These are phyloP conservation scores for Crithidia fasciculata DNA, from an alignment of 208 protist genomes.

Conservation along the genomic window DNA sequence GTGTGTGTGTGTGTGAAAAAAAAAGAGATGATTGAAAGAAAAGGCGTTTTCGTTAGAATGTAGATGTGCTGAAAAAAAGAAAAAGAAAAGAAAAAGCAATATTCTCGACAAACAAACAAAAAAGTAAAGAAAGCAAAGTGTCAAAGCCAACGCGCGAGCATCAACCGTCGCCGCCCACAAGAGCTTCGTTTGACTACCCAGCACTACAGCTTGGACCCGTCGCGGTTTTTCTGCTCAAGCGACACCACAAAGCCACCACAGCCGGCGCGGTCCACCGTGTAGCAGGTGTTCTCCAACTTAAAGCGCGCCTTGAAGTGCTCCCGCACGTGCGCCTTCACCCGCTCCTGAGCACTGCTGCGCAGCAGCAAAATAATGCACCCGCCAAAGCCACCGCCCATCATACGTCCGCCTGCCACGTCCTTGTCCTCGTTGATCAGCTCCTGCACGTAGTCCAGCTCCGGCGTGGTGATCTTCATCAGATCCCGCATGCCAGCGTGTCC, in stretches of 20 bases:
- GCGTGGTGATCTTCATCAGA: constrained; percentile 76
- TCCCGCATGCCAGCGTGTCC: constrained; percentile 75
- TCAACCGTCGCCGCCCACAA: neutral
- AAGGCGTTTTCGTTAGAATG: too few species aligned
- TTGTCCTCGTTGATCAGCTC: constrained; percentile 56
- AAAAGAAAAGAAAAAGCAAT: neutral
- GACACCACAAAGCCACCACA: constrained; percentile 62
- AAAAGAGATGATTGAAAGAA: too few species aligned
- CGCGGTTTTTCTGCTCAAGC: constrained; percentile 22
- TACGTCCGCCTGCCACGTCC: constrained; percentile 79
- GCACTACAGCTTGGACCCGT: constrained; percentile 6
- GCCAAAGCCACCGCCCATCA: constrained; percentile 93
- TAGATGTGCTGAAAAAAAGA: too few species aligned
- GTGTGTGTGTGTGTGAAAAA: too few species aligned
- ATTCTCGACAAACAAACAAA: constrained; percentile 5
- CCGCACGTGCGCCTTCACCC: constrained; percentile 55
- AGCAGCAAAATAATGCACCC: constrained; percentile 84
- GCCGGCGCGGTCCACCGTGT: constrained; percentile 47
- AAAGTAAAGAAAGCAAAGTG: neutral
- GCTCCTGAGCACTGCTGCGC: constrained; percentile 47
- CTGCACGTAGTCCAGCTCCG: constrained; percentile 85
- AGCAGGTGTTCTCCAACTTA: constrained; percentile 58
- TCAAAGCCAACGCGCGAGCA: neutral
- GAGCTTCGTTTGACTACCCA: neutral
- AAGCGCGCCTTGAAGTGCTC: constrained; percentile 63